Percentiles rank a stretch among this genome's conserved stretches.
These are phyloP conservation scores for Micractinium conductrix DNA, from an alignment of 139 green algal species.

Conservation along the genomic window DNA sequence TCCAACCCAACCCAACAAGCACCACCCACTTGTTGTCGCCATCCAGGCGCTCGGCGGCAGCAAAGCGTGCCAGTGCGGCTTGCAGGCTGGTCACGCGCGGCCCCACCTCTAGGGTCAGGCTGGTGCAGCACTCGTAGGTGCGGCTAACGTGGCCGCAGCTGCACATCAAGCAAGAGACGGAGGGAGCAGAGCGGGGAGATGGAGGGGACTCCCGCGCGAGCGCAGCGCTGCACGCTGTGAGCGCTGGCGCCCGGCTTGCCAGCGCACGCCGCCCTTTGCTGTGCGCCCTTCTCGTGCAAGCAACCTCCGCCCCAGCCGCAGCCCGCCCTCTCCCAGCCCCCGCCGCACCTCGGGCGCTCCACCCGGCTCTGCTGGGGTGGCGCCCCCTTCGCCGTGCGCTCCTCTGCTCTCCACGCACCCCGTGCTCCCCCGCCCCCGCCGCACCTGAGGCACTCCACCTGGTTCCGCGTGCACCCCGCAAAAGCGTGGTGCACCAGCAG, in stretches of 20 bases:
- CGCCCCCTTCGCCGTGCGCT: too few species aligned
- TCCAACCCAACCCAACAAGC: too few species aligned
- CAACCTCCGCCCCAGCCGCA: not conserved
- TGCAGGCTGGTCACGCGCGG: constrained; percentile 38
- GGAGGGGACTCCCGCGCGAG: too few species aligned
- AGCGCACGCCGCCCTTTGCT: not conserved
- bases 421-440: too few species aligned
- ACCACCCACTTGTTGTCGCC: constrained; percentile 65
- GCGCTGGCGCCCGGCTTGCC: not conserved
- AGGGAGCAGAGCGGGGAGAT: not conserved
- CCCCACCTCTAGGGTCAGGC: constrained; percentile 48
- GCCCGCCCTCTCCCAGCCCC: not conserved
- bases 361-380: too few species aligned
- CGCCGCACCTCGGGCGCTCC: too few species aligned
- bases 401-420: not conserved
- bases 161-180: not conserved
- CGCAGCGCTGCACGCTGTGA: too few species aligned
- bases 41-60: constrained; percentile 69
- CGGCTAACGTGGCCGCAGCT: constrained; percentile 30
- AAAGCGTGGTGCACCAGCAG: constrained; percentile 72
- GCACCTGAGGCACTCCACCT: constrained; percentile 52
- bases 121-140: constrained; percentile 32
- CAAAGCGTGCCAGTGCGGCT: constrained; percentile 36
- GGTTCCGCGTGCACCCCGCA: constrained; percentile 65
- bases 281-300: too few species aligned